phyloP scores from a whole-genome alignment of 1,284 basidiomycete species.

The Abortiporus biennis region DNA sequence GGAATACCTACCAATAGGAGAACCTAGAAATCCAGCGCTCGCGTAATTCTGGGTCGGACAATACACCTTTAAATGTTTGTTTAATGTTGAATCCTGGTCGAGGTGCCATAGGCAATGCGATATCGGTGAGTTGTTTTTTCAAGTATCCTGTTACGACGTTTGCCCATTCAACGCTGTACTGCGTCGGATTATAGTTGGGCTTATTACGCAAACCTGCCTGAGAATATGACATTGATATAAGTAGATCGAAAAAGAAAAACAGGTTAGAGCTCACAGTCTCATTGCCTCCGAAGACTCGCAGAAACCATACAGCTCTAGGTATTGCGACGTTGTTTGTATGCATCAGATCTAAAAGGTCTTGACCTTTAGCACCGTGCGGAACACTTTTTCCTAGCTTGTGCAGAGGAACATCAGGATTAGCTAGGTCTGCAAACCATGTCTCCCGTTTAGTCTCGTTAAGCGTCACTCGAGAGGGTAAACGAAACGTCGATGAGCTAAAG shows the following conservation, averaged over 20 bases:
- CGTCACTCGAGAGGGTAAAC: constrained; percentile 84
- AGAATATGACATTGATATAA: constrained; percentile 1
- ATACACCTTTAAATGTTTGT: constrained; percentile 71
- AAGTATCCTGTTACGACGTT: constrained; percentile 83
- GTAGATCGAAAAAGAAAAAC: background rate
- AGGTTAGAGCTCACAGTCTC: constrained; percentile 64
- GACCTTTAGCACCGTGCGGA: constrained; percentile 90
- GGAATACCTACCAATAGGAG: constrained; percentile 64
- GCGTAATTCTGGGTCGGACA: constrained; percentile 62
- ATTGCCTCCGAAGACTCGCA: constrained; percentile 91
- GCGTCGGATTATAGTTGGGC: constrained; percentile 67
- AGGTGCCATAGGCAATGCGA: constrained; percentile 76
- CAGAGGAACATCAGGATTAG: constrained; percentile 84
- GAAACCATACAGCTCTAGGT: constrained; percentile 90
- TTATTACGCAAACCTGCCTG: constrained; percentile 71
- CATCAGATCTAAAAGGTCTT: constrained; percentile 86
- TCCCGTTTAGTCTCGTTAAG: constrained; percentile 86
- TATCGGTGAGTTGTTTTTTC: constrained; percentile 83
- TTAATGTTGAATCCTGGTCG: constrained; percentile 72
- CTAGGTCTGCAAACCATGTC: constrained; percentile 88
- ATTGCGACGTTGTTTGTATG: constrained; percentile 80
- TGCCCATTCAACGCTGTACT: constrained; percentile 91
- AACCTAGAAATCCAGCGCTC: constrained; percentile 80
- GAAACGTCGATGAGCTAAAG: constrained; percentile 67
- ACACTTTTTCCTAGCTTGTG: constrained; percentile 86